Percentiles rank a stretch among this genome's conserved stretches.
These are phyloP conservation scores for Erysimum cheiranthoides DNA, from an alignment of 345 rosid species.

Conservation along the genomic window DNA sequence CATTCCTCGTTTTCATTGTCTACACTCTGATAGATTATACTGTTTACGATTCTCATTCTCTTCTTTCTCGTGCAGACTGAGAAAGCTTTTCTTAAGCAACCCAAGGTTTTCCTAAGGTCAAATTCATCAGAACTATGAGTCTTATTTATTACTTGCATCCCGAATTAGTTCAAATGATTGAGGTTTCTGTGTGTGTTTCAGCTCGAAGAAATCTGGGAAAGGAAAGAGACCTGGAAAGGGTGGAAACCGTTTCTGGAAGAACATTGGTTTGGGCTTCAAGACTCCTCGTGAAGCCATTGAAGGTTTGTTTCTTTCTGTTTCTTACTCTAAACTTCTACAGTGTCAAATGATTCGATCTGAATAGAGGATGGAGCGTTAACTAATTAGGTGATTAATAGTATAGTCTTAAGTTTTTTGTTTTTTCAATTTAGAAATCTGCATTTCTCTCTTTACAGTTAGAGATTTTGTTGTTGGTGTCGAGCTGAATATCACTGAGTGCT, in stretches of 20 bases:
- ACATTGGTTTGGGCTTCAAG: slow-evolving; percentile 89
- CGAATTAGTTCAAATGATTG: neutral
- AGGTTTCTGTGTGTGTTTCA: slow-evolving; percentile 25
- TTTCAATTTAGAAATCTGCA: slow-evolving; percentile 2
- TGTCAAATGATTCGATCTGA: neutral
- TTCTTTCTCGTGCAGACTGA: slow-evolving; percentile 58
- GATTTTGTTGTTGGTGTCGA: neutral
- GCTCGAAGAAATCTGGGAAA: slow-evolving; percentile 82
- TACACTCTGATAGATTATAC: neutral
- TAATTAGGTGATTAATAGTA: neutral
- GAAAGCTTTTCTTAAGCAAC: slow-evolving; percentile 85
- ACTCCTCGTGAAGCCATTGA: slow-evolving; percentile 93
- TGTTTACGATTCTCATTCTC: neutral
- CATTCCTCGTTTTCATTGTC: neutral
- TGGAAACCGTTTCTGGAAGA: slow-evolving; percentile 90
- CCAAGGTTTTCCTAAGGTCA: slow-evolving; percentile 75
- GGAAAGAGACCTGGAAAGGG: slow-evolving; percentile 98
- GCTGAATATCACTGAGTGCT: neutral
- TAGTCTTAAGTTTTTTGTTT: neutral
- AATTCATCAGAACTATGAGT: neutral
- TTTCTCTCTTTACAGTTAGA: neutral
- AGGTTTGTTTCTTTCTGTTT: slow-evolving; percentile 48
- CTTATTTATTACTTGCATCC: neutral
- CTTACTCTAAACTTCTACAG: neutral
- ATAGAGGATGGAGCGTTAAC: neutral